Evolutionary conservation across 257 asterid genomes (phyloP).

Genomic region (Cinchona pubescens): DNA sequence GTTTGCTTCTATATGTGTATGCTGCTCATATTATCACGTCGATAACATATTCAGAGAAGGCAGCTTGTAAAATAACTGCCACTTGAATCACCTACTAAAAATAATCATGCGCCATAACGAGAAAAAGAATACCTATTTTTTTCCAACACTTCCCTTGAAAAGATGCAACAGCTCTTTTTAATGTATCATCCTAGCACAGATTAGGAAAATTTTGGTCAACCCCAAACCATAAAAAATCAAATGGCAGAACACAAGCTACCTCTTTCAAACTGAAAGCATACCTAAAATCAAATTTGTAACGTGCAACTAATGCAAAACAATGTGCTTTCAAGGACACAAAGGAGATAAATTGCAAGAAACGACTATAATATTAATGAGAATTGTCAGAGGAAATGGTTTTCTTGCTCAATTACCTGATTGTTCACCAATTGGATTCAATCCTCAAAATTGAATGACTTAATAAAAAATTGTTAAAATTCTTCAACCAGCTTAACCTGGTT

Average conservation of each 20-base stretch:
- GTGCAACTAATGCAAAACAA: not conserved
- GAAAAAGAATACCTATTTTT: constrained; percentile 72
- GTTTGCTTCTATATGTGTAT: not conserved
- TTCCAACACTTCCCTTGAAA: constrained; percentile 94
- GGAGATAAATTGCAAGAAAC: not conserved
- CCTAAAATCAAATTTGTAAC: not conserved
- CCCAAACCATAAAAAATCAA: not conserved
- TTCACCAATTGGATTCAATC: not conserved
- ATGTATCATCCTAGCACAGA: constrained; percentile 69
- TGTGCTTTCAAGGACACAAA: constrained; percentile 1
- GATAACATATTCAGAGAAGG: not conserved
- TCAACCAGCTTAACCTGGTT: constrained; percentile 1
- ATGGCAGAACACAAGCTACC: not conserved
- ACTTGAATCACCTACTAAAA: not conserved
- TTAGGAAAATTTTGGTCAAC: not conserved
- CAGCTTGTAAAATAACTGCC: not conserved
- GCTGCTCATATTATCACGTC: not conserved
- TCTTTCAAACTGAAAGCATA: not conserved
- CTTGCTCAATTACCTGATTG: not conserved
- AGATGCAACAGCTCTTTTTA: constrained; percentile 72
- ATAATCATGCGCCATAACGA: constrained; percentile 9
- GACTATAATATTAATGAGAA: not conserved
- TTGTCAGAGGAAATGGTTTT: not conserved
- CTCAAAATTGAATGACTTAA: not conserved
- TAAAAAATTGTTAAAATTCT: not conserved